Conservation (phyloP, 1,284 basidiomycete species). For the Cryptococcus maquisensis region DNA sequence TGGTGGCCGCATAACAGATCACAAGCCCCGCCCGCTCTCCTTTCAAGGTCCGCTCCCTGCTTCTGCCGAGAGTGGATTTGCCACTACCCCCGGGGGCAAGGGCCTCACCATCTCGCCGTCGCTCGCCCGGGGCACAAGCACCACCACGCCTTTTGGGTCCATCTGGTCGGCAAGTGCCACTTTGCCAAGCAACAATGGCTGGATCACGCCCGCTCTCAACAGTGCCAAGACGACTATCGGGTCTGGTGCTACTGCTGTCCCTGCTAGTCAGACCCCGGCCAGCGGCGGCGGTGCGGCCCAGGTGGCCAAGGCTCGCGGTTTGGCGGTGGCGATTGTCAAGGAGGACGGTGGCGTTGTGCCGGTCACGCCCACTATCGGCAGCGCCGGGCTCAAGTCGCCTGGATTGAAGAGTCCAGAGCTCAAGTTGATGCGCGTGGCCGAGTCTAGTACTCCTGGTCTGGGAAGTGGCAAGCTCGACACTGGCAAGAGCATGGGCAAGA, state of each 20-base stretch:
- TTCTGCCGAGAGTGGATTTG: slow-evolving; percentile 14
- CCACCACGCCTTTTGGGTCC: slow-evolving; percentile 8
- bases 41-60: slow-evolving; percentile 7
- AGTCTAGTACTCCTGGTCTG: background rate
- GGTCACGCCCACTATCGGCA: slow-evolving; percentile 21
- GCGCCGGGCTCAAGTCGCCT: slow-evolving; percentile 6
- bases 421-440: background rate
- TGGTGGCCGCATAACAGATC: too few species aligned
- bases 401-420: slow-evolving; percentile 7
- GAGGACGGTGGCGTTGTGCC: slow-evolving; percentile 27
- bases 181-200: slow-evolving; percentile 15
- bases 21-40: slow-evolving; percentile 8
- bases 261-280: background rate
- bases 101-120: slow-evolving; percentile 28
- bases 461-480: slow-evolving; percentile 8
- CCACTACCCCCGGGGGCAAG: slow-evolving; percentile 20
- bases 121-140: slow-evolving; percentile 7
- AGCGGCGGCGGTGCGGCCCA: slow-evolving; percentile 1
- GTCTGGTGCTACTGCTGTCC: background rate
- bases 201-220: slow-evolving; percentile 26
- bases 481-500: slow-evolving; percentile 9
- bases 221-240: slow-evolving; percentile 2
- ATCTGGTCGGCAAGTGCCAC: slow-evolving; percentile 32
- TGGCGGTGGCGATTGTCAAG: slow-evolving; percentile 38
- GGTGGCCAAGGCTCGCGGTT: slow-evolving; percentile 26